These are phyloP conservation scores for Penicillium glabrum DNA, from an alignment of 2,329 filamentous ascomycete species.

Conservation along the genomic window DNA sequence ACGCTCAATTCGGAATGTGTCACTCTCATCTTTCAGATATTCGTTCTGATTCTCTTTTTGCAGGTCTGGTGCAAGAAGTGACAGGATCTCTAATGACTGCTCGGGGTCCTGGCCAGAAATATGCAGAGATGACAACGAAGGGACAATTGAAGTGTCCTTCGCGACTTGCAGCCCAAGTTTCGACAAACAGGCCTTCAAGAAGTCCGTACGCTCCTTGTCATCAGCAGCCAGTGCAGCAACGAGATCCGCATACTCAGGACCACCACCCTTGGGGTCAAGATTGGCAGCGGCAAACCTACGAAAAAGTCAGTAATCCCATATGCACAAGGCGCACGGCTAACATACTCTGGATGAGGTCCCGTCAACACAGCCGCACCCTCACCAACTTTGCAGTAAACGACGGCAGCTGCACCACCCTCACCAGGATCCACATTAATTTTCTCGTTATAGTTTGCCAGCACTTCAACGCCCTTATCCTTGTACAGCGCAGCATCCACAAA, in stretches of 20 bases:
- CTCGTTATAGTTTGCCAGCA: slow-evolving; percentile 78
- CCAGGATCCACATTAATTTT: slow-evolving; percentile 75
- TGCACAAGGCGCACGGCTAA: no score
- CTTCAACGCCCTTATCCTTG: slow-evolving; percentile 66
- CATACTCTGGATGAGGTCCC: slow-evolving; percentile 87
- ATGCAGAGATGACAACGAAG: slow-evolving; percentile 78
- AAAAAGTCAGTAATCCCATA: slow-evolving; percentile 9
- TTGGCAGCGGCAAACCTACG: slow-evolving; percentile 80
- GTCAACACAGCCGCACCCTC: slow-evolving; percentile 77
- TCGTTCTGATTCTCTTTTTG: slow-evolving; percentile 65
- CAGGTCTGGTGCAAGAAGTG: slow-evolving; percentile 65
- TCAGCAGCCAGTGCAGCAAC: slow-evolving; percentile 67
- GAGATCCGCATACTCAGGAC: slow-evolving; percentile 69
- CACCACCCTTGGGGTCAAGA: slow-evolving; percentile 64
- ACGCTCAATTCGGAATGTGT: slow-evolving; percentile 77
- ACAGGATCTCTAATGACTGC: slow-evolving; percentile 67
- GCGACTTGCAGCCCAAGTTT: slow-evolving; percentile 82
- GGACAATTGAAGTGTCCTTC: slow-evolving; percentile 66
- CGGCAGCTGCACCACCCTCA: slow-evolving; percentile 72
- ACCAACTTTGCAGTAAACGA: slow-evolving; percentile 80
- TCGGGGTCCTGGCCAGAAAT: slow-evolving; percentile 68
- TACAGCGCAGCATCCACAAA: slow-evolving; percentile 76
- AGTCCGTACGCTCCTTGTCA: slow-evolving; percentile 67
- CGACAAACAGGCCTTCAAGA: slow-evolving; percentile 74
- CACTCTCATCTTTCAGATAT: slow-evolving; percentile 76